Percentiles rank a stretch among this genome's conserved stretches.
Evolutionary conservation across 768 basidiomycete genomes (phyloP).

Genomic region (Lactifluus subvellereus): DNA sequence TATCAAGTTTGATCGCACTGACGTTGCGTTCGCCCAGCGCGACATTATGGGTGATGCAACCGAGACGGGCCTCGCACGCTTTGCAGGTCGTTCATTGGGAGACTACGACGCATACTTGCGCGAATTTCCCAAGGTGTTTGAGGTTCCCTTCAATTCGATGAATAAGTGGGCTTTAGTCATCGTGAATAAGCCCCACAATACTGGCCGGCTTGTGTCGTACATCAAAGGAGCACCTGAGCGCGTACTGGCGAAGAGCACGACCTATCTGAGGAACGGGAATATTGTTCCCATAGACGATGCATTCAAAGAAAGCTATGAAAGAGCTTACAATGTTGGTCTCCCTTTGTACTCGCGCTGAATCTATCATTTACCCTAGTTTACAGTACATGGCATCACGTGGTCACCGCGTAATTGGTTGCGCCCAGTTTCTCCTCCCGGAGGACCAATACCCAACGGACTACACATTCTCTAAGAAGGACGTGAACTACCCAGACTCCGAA

Average conservation of each 20-base stretch:
- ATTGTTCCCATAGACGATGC: slow-evolving; percentile 46
- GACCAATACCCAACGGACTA: slow-evolving; percentile 42
- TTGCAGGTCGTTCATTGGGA: slow-evolving; percentile 50
- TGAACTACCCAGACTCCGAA: slow-evolving; percentile 46
- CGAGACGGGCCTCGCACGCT: slow-evolving; percentile 65
- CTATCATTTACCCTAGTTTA: background rate
- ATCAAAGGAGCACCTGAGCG: slow-evolving; percentile 71
- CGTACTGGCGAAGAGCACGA: slow-evolving; percentile 56
- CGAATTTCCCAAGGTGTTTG: slow-evolving; percentile 54
- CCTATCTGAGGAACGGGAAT: slow-evolving; percentile 50
- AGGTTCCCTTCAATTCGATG: slow-evolving; percentile 68
- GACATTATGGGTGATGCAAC: slow-evolving; percentile 68
- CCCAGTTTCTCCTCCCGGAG: slow-evolving; percentile 49
- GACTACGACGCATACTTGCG: slow-evolving; percentile 52
- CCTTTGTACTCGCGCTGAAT: background rate
- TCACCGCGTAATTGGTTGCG: slow-evolving; percentile 70
- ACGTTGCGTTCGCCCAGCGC: slow-evolving; percentile 56
- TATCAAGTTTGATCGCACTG: slow-evolving; percentile 61
- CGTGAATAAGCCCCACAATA: slow-evolving; percentile 50
- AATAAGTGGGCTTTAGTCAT: slow-evolving; percentile 73
- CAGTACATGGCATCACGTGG: slow-evolving; percentile 76
- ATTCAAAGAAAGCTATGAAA: slow-evolving; percentile 50
- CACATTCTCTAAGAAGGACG: slow-evolving; percentile 50
- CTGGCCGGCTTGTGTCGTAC: slow-evolving; percentile 47
- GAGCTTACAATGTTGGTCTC: slow-evolving; percentile 50